Conservation (phyloP, 2,329 filamentous ascomycete species). For the Venturia effusa region DNA sequence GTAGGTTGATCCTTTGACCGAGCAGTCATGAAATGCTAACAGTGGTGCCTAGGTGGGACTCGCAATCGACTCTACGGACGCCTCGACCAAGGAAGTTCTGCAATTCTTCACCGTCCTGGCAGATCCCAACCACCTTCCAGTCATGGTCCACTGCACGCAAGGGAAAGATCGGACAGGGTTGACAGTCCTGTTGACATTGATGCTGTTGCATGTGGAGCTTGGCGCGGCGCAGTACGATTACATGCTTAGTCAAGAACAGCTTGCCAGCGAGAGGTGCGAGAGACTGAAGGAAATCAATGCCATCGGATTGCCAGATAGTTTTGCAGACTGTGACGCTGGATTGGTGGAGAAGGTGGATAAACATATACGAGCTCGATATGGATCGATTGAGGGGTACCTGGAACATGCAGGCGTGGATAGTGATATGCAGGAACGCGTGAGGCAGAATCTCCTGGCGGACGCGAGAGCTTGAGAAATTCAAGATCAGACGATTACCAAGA, state of each 20-base stretch:
- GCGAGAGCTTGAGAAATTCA: not conserved
- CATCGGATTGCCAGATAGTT: slow-evolving; percentile 64
- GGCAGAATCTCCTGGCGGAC: slow-evolving; percentile 8
- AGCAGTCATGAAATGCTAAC: not conserved
- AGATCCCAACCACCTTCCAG: slow-evolving; percentile 44
- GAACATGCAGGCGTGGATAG: slow-evolving; percentile 43
- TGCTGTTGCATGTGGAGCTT: slow-evolving; percentile 48
- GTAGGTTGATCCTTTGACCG: not conserved
- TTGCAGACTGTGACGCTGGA: slow-evolving; percentile 52
- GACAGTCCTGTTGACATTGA: slow-evolving; percentile 54
- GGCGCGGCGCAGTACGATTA: slow-evolving; percentile 63
- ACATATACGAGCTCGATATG: slow-evolving; percentile 52
- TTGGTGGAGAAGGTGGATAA: slow-evolving; percentile 50
- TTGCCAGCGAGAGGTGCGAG: slow-evolving; percentile 50
- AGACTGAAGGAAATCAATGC: slow-evolving; percentile 56
- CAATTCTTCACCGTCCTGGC: slow-evolving; percentile 40
- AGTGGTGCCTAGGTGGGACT: slow-evolving; percentile 42
- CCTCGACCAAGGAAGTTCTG: slow-evolving; percentile 52
- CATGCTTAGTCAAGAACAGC: slow-evolving; percentile 48
- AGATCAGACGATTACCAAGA: not conserved
- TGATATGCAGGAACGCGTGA: slow-evolving; percentile 26
- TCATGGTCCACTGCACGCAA: slow-evolving; percentile 75
- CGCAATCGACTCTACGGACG: slow-evolving; percentile 57
- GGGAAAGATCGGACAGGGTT: slow-evolving; percentile 80
- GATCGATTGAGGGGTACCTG: slow-evolving; percentile 57